Evolutionary conservation across 768 basidiomycete species (phyloP).

Genomic region (Collybia mongolica): DNA sequence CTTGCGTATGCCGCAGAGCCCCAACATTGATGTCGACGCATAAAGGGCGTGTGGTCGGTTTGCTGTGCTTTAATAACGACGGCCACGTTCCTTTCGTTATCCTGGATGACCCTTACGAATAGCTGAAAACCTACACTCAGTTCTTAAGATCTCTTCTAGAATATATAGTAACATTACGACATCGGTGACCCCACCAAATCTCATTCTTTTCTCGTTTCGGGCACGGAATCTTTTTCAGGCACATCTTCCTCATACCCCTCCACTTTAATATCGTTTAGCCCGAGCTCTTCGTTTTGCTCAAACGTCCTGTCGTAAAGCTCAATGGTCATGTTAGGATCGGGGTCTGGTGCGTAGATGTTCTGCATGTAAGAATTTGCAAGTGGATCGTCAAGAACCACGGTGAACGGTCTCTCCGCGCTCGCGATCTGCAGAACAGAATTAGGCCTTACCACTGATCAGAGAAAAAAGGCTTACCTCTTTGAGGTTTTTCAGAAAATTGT

Average conservation of each 20-base stretch:
- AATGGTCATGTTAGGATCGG: constrained; percentile 89
- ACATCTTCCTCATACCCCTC: constrained; percentile 60
- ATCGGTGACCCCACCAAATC: too few species aligned
- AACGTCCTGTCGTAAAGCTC: constrained; percentile 82
- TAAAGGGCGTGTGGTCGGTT: too few species aligned
- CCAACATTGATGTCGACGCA: too few species aligned
- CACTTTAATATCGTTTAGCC: constrained; percentile 87
- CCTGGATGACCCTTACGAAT: too few species aligned
- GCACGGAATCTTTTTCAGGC: not conserved
- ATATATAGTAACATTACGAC: too few species aligned
- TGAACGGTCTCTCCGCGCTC: constrained; percentile 77
- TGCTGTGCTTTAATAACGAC: too few species aligned
- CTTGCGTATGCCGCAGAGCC: too few species aligned
- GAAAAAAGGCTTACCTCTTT: constrained; percentile 58
- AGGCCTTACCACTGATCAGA: not conserved
- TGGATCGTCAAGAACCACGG: constrained; percentile 93
- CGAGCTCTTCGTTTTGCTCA: constrained; percentile 94
- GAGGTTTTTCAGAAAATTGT: constrained; percentile 70
- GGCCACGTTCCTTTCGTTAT: too few species aligned
- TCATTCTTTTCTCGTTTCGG: too few species aligned
- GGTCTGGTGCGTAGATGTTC: constrained; percentile 95
- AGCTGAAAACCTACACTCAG: too few species aligned
- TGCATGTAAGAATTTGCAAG: constrained; percentile 95
- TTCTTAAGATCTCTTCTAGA: too few species aligned
- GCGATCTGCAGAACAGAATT: constrained; percentile 55